Evolutionary conservation across 805 yeast genomes (phyloP).

Genomic region (Cyberlindnera mississippiensis): DNA sequence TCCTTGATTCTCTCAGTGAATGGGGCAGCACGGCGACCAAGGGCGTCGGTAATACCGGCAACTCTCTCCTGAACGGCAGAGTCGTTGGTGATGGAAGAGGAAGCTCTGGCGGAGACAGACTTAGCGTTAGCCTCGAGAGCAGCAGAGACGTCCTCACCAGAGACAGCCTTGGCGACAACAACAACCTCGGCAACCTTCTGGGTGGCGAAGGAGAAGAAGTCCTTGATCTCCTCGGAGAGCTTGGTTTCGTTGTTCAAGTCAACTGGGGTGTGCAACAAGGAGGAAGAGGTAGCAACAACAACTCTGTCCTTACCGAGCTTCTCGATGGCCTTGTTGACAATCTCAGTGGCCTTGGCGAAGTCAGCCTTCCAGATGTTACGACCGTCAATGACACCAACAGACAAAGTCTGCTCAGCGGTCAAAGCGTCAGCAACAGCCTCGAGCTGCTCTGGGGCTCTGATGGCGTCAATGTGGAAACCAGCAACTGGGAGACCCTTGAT

Average conservation of each 20-base stretch:
- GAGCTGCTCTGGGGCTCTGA: constrained; percentile 94
- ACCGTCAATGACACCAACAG: constrained; percentile 98
- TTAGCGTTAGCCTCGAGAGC: constrained; percentile 82
- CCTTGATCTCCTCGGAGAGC: constrained; percentile 86
- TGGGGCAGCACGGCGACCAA: constrained; percentile 79
- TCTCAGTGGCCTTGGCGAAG: constrained; percentile 77
- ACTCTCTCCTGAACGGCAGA: constrained; percentile 86
- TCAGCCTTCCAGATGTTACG: constrained; percentile 99
- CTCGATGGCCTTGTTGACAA: constrained; percentile 77
- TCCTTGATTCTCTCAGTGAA: constrained; percentile 84
- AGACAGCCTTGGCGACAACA: constrained; percentile 78
- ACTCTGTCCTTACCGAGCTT: constrained; percentile 86
- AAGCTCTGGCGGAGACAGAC: constrained; percentile 79
- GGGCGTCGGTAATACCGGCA: constrained; percentile 67
- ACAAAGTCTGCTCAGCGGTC: constrained; percentile 68
- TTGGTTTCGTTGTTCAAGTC: constrained; percentile 90
- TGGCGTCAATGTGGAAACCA: constrained; percentile 95
- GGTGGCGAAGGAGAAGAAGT: constrained; percentile 98
- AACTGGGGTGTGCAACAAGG: constrained; percentile 97
- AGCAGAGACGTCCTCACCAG: constrained; percentile 75
- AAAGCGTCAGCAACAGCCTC: constrained; percentile 72
- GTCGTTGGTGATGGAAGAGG: constrained; percentile 88
- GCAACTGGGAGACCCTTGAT: constrained; percentile 88
- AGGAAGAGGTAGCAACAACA: constrained; percentile 91
- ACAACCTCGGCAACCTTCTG: constrained; percentile 94